Conservation (phyloP, 2,329 filamentous ascomycete species). For the Venturia nashicola region DNA sequence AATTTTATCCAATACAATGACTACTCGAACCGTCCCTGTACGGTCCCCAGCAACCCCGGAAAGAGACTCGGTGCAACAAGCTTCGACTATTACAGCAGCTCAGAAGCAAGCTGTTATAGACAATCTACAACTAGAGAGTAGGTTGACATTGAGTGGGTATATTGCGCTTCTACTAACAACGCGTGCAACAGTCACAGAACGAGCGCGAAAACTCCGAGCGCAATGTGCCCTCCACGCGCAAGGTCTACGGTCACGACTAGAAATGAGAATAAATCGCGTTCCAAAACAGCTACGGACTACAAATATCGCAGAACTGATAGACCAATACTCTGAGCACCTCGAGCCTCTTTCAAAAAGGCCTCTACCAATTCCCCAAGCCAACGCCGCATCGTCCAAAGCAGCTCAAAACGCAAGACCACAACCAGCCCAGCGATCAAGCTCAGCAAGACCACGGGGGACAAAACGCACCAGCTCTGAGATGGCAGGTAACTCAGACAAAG, state of each 20-base stretch:
- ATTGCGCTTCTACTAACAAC: not conserved
- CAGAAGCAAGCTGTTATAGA: constrained; percentile 84
- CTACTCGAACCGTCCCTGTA: not conserved
- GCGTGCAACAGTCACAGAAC: constrained; percentile 57
- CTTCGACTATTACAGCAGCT: constrained; percentile 23
- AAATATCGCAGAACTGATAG: constrained; percentile 70
- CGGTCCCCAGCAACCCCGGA: constrained; percentile 6
- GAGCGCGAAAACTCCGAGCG: constrained; percentile 73
- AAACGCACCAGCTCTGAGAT: constrained; percentile 36
- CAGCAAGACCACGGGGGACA: constrained; percentile 12
- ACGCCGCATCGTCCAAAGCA: constrained; percentile 5
- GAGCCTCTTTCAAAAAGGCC: constrained; percentile 13
- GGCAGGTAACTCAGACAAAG: constrained; percentile 48
- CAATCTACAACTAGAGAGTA: constrained; percentile 81
- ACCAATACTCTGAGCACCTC: constrained; percentile 30
- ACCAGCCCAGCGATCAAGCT: constrained; percentile 10
- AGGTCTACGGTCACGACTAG: constrained; percentile 71
- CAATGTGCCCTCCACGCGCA: constrained; percentile 84
- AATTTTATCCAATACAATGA: not conserved
- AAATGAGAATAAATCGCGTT: constrained; percentile 88
- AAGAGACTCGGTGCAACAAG: constrained; percentile 5
- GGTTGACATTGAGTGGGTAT: constrained; percentile 18
- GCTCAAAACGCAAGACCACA: constrained; percentile 7
- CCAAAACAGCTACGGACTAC: constrained; percentile 65
- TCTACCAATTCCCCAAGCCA: constrained; percentile 10